These are phyloP conservation scores for Choricystis sp. DNA, from an alignment of 139 green algal genomes.

Conservation along the genomic window DNA sequence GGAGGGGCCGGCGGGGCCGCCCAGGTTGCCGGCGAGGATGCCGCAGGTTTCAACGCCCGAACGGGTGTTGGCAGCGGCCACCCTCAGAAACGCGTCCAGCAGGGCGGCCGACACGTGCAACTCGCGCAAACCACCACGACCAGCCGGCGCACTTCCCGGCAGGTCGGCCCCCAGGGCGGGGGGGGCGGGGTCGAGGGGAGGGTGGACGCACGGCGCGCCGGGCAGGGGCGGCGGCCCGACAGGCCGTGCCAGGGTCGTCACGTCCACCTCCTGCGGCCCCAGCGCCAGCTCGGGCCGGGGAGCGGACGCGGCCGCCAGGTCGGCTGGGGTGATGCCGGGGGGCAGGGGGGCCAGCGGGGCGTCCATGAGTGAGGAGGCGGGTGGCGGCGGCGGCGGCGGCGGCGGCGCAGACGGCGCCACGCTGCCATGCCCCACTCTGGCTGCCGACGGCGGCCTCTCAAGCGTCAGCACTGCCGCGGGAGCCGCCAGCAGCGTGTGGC, in stretches of 20 bases:
- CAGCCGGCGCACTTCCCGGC: too few species aligned
- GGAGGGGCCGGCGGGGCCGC: constrained; percentile 21
- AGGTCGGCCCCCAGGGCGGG: not conserved
- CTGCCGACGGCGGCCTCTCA: too few species aligned
- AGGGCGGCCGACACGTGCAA: constrained; percentile 66
- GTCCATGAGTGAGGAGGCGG: not conserved
- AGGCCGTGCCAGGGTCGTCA: constrained; percentile 12
- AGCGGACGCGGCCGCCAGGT: not conserved
- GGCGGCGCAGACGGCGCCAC: not conserved
- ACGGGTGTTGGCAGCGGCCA: constrained; percentile 38
- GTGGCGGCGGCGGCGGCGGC: not conserved
- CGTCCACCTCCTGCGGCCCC: constrained; percentile 50
- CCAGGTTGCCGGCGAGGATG: constrained; percentile 62
- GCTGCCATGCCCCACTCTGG: not conserved
- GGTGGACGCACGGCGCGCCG: not conserved
- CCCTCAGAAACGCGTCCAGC: constrained; percentile 78
- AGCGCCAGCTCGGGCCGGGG: constrained; percentile 14
- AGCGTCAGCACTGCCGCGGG: too few species aligned
- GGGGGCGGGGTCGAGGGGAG: not conserved
- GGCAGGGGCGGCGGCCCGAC: not conserved
- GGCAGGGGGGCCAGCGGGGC: too few species aligned
- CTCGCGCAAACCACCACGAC: constrained; percentile 27
- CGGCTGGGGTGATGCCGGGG: not conserved
- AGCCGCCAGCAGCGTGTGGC: too few species aligned
- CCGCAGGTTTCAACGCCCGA: constrained; percentile 71